A percentile compares a stretch with the other conserved stretches of the same genome.
These are phyloP conservation scores for Mucor mucedo DNA, from an alignment of 371 early-diverging fungal species.

Conservation along the genomic window DNA sequence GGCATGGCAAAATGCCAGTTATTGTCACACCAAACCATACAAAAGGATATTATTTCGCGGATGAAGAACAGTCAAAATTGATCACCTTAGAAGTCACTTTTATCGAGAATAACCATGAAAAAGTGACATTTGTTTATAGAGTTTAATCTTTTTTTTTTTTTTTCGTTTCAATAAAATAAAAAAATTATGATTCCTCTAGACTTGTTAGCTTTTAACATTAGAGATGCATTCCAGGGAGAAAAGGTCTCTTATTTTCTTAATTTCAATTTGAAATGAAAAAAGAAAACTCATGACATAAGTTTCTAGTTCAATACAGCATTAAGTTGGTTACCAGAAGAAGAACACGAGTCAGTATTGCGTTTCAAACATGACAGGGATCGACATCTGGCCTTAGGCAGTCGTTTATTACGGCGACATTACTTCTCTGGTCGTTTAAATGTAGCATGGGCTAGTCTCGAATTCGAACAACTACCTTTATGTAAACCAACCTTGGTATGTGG, in stretches of 20 bases:
- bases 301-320: constrained; percentile 43
- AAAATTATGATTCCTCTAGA: constrained; percentile 12
- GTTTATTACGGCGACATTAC: constrained; percentile 41
- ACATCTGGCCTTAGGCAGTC: constrained; percentile 39
- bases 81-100: constrained; percentile 13
- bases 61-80: constrained; percentile 2
- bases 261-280: background rate
- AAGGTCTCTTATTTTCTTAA: constrained; percentile 10
- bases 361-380: constrained; percentile 41
- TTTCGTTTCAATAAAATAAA: background rate
- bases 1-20: constrained; percentile 33
- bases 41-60: constrained; percentile 31
- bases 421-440: constrained; percentile 30
- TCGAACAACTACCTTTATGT: constrained; percentile 25
- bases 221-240: constrained; percentile 25
- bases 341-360: constrained; percentile 33
- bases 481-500: constrained; percentile 35
- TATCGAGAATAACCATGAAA: constrained; percentile 12
- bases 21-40: constrained; percentile 27
- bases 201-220: constrained; percentile 29
- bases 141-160: constrained; percentile 4
- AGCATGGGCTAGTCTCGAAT: constrained; percentile 29
- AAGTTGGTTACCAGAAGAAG: constrained; percentile 28
- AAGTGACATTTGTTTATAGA: constrained; percentile 11
- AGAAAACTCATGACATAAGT: background rate